These are phyloP conservation scores for Halophytophthora polymorphica DNA, from an alignment of 352 stramenopile species.

Conservation along the genomic window DNA sequence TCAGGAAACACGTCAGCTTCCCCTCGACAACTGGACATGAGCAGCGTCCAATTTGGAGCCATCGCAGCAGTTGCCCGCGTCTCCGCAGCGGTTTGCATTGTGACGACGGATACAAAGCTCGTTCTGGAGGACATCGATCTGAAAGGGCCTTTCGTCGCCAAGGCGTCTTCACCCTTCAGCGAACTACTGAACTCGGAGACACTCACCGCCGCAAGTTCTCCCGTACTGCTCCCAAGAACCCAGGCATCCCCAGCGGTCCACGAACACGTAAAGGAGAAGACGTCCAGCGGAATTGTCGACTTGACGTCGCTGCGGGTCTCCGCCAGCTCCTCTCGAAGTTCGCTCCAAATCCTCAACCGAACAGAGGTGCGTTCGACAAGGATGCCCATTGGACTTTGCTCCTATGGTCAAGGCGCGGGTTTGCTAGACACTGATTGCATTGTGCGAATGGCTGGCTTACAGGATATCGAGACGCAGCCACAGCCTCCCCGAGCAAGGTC, in stretches of 20 bases:
- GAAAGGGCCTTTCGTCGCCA: not conserved
- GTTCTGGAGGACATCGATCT: constrained; percentile 20
- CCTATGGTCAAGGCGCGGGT: not conserved
- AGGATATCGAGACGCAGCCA: constrained; percentile 5
- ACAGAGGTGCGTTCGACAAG: constrained; percentile 13
- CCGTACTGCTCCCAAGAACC: constrained; percentile 5
- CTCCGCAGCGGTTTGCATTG: constrained; percentile 22
- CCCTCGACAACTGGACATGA: constrained; percentile 17
- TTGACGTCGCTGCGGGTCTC: constrained; percentile 38
- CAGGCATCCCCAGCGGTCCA: not conserved
- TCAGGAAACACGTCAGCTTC: constrained; percentile 5
- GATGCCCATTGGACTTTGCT: not conserved
- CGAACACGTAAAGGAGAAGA: constrained; percentile 1
- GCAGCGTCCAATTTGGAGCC: constrained; percentile 6
- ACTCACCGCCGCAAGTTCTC: constrained; percentile 1
- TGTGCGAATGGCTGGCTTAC: constrained; percentile 1
- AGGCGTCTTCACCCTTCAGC: too few relatives aligned
- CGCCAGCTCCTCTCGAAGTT: constrained; percentile 22
- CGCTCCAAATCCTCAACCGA: constrained; percentile 34
- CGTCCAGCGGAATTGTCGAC: constrained; percentile 26
- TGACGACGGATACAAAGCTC: constrained; percentile 22
- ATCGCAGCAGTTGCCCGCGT: constrained; percentile 23
- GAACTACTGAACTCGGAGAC: constrained; percentile 4
- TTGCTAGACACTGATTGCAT: constrained; percentile 3
- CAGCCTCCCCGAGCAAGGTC: constrained; percentile 7